A percentile compares a stretch with the other conserved stretches of the same genome.
These are phyloP conservation scores for Thraustochytrium striatum DNA, from an alignment of 352 stramenopile genomes.

Conservation along the genomic window DNA sequence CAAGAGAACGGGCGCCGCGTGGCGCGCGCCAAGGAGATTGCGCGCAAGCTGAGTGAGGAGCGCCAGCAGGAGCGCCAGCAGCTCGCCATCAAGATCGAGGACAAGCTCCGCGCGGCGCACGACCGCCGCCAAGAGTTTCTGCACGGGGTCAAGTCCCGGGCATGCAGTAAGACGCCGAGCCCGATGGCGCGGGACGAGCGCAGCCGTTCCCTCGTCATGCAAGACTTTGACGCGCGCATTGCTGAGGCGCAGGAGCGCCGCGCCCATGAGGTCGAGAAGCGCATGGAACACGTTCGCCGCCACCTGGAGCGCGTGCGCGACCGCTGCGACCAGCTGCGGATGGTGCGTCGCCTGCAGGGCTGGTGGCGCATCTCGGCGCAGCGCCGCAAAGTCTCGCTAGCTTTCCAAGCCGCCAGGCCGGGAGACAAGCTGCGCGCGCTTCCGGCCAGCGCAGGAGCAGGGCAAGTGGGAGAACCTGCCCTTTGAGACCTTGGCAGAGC, in stretches of 20 bases:
- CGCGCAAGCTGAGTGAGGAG: not conserved
- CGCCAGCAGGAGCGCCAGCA: not conserved
- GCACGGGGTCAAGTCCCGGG: not conserved
- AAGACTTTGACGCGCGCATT: constrained; percentile 9
- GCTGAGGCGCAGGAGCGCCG: constrained; percentile 23
- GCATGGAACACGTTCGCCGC: constrained; percentile 5
- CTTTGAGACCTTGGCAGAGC: constrained; percentile 11
- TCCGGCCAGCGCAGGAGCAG: not conserved
- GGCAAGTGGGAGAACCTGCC: not conserved
- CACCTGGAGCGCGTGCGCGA: constrained; percentile 21
- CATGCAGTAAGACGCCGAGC: not conserved
- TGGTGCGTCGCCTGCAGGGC: constrained; percentile 22
- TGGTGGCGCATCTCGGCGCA: not conserved
- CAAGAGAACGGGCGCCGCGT: constrained; percentile 25
- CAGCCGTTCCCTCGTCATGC: not conserved
- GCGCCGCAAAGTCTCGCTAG: not conserved
- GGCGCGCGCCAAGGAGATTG: constrained; percentile 36
- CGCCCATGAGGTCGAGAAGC: constrained; percentile 3
- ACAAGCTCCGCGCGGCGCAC: constrained; percentile 28
- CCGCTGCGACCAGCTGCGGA: constrained; percentile 21
- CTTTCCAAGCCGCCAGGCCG: not conserved
- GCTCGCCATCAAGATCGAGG: constrained; percentile 15
- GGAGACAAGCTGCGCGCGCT: not conserved
- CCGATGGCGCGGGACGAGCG: not conserved
- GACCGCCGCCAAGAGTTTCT: constrained; percentile 1